Conservation (phyloP, 2,329 filamentous ascomycete species). For the Cercospora sesami region DNA sequence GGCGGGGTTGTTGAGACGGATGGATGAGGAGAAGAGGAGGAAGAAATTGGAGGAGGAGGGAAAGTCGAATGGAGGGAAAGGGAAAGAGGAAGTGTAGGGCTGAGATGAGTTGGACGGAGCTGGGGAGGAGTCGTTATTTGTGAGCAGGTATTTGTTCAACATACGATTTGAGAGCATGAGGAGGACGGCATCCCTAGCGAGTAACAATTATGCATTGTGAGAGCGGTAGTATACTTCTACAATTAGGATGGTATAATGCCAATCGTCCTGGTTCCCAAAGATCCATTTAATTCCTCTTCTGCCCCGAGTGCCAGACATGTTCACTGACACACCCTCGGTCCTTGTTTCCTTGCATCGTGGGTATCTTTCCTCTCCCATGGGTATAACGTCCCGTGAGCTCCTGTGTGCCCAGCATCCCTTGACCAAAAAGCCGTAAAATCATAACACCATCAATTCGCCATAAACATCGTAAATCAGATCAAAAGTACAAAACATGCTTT, state of each 20-base stretch:
- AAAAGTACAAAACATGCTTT: background rate
- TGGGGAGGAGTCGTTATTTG: too few relatives aligned
- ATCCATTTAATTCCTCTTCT: background rate
- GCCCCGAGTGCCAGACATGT: background rate
- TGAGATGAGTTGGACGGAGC: background rate
- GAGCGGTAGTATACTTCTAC: background rate
- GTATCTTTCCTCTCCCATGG: background rate
- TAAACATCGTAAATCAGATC: background rate
- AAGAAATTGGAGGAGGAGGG: slow-evolving; percentile 14
- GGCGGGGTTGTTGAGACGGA: slow-evolving; percentile 50
- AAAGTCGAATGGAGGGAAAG: background rate
- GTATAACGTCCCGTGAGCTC: background rate
- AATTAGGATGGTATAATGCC: background rate
- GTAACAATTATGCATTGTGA: background rate
- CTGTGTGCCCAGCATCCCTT: background rate
- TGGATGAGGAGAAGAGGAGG: slow-evolving; percentile 20
- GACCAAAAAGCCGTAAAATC: background rate
- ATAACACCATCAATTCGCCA: background rate
- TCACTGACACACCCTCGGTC: background rate
- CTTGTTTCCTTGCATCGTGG: background rate
- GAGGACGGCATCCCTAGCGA: background rate
- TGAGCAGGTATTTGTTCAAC: too few relatives aligned
- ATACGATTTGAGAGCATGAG: background rate
- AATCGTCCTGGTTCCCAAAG: background rate
- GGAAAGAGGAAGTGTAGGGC: background rate